Evolutionary conservation across 345 rosid genomes (phyloP).

Genomic region (Sapria himalayana): DNA sequence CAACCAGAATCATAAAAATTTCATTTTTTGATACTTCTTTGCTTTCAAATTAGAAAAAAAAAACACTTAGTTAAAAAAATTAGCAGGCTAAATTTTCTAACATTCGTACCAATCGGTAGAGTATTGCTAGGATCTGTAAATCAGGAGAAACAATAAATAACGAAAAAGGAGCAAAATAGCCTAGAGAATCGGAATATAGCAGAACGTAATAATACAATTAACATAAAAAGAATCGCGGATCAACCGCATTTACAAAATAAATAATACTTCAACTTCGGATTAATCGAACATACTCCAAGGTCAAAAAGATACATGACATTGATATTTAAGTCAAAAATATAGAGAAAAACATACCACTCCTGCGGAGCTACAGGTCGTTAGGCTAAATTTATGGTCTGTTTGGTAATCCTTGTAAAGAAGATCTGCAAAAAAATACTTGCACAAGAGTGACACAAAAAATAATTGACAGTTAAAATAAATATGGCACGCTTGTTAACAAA

Average conservation of each 20-base stretch:
- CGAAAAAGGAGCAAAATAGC: neutral
- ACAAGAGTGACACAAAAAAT: neutral
- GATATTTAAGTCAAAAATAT: neutral
- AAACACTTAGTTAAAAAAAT: too few species aligned
- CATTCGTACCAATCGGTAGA: too few species aligned
- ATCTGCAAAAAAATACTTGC: conserved; percentile 19
- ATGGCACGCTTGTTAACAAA: neutral
- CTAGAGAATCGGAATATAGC: neutral
- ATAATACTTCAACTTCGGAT: too few species aligned
- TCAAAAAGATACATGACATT: too few species aligned
- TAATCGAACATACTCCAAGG: too few species aligned
- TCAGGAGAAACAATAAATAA: neutral
- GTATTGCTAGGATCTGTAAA: too few species aligned
- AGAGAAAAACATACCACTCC: conserved; percentile 50
- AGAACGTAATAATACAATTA: neutral
- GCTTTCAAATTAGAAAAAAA: too few species aligned
- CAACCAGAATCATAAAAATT: too few species aligned
- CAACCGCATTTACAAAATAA: too few species aligned
- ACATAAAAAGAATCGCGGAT: neutral
- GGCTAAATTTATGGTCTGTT: conserved; percentile 72
- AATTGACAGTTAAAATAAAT: neutral
- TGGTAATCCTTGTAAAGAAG: conserved; percentile 80
- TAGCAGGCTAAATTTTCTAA: too few species aligned
- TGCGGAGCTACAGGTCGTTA: conserved; percentile 48
- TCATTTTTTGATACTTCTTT: too few species aligned